Conservation (phyloP, 2,329 filamentous ascomycete species). For the Stagonosporopsis rhizophila region DNA sequence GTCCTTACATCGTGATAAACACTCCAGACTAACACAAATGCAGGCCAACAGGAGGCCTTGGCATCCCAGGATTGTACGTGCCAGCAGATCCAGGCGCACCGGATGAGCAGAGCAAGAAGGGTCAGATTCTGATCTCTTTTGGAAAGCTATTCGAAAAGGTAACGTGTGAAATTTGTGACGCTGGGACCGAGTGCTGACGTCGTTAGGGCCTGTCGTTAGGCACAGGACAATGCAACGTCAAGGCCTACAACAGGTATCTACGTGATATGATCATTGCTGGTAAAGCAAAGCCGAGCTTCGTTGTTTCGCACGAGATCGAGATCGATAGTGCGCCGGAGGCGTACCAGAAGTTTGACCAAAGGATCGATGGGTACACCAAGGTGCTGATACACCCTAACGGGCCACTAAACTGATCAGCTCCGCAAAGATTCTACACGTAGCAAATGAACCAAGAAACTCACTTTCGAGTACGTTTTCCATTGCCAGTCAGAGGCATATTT, state of each 20-base stretch:
- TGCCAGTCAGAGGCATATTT: background rate
- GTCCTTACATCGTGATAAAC: background rate
- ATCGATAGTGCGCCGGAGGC: constrained; percentile 67
- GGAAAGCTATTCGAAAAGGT: constrained; percentile 74
- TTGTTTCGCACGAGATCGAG: constrained; percentile 69
- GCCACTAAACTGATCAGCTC: constrained; percentile 26
- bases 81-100: constrained; percentile 68
- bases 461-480: background rate
- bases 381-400: constrained; percentile 71
- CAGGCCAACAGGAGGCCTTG: constrained; percentile 66
- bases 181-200: constrained; percentile 12
- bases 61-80: constrained; percentile 64
- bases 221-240: constrained; percentile 72
- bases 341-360: constrained; percentile 71
- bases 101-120: constrained; percentile 66
- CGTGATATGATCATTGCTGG: constrained; percentile 70
- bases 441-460: background rate
- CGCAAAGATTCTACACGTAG: constrained; percentile 9
- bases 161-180: constrained; percentile 11
- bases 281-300: constrained; percentile 70
- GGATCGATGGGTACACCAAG: constrained; percentile 72
- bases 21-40: background rate
- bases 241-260: constrained; percentile 70
- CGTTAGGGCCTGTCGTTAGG: constrained; percentile 64
- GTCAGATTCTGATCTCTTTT: constrained; percentile 69